phyloP scores from a whole-genome alignment of 2,329 filamentous ascomycete genomes.

The Rachicladosporium sp. region DNA sequence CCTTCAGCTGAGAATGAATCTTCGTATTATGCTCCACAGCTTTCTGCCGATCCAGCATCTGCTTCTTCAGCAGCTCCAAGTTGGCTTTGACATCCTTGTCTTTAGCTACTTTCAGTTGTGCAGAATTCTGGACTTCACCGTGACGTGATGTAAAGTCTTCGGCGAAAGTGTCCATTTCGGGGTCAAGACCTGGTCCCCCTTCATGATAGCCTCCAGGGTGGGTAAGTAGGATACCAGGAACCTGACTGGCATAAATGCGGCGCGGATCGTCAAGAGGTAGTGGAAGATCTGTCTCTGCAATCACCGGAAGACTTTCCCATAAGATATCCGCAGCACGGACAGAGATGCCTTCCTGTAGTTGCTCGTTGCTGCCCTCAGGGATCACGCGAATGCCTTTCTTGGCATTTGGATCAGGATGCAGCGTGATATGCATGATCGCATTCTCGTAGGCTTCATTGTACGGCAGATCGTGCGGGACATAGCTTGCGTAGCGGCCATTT shows the following conservation, averaged over 20 bases:
- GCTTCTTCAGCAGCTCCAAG: slow-evolving; percentile 20
- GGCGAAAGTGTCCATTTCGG: slow-evolving; percentile 27
- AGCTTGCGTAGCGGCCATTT: slow-evolving; percentile 22
- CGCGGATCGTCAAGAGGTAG: slow-evolving; percentile 31
- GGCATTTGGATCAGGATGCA: slow-evolving; percentile 17
- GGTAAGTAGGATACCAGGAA: slow-evolving; percentile 34
- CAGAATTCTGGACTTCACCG: slow-evolving; percentile 21
- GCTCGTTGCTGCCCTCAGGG: slow-evolving; percentile 15
- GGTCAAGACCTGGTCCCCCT: slow-evolving; percentile 32
- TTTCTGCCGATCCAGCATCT: slow-evolving; percentile 23
- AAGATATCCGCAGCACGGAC: slow-evolving; percentile 17
- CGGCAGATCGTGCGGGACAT: slow-evolving; percentile 30
- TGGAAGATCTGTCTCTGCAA: slow-evolving; percentile 26
- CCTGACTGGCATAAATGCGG: slow-evolving; percentile 28
- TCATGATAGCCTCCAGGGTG: slow-evolving; percentile 36
- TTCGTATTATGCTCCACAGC: slow-evolving; percentile 29
- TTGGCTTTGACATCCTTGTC: slow-evolving; percentile 18
- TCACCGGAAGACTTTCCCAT: slow-evolving; percentile 15
- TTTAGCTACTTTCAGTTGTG: slow-evolving; percentile 25
- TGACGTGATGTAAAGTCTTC: slow-evolving; percentile 28
- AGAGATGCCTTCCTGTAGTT: slow-evolving; percentile 15
- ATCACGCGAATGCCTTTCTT: slow-evolving; percentile 16
- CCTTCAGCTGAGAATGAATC: slow-evolving; percentile 31
- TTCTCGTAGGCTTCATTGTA: slow-evolving; percentile 36
- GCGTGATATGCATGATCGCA: slow-evolving; percentile 27